Conservation (phyloP, 164 flowering plant genomes). For the Liriodendron chinense region DNA sequence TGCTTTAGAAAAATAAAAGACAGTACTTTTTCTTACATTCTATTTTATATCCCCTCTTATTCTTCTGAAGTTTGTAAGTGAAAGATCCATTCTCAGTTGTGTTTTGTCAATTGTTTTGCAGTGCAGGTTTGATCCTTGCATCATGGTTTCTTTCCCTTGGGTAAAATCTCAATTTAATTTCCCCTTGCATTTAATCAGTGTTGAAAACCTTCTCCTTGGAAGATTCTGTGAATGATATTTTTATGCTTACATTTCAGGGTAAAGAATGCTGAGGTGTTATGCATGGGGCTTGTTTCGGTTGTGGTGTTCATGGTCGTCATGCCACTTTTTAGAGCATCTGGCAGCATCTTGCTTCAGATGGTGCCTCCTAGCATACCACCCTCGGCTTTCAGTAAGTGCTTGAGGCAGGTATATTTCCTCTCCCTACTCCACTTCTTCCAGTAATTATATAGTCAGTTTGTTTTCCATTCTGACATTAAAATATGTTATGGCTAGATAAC, state of each 20-base stretch:
- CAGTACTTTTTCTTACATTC: not conserved
- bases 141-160: conserved; percentile 90
- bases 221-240: not conserved
- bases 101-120: conserved; percentile 36
- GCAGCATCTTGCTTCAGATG: conserved; percentile 85
- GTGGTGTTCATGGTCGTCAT: conserved; percentile 80
- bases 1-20: not conserved
- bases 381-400: conserved; percentile 83
- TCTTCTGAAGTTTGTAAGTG: not conserved
- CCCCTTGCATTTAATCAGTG: not conserved
- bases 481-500: conserved; percentile 40
- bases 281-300: conserved; percentile 85
- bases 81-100: conserved; percentile 19
- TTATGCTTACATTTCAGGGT: conserved; percentile 45
- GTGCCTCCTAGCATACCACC: conserved; percentile 77
- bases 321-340: conserved; percentile 81
- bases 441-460: not conserved
- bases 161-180: conserved; percentile 34
- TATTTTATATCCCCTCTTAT: not conserved
- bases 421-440: not conserved
- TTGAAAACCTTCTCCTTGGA: not conserved
- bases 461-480: not conserved
- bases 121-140: conserved; percentile 97
- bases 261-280: conserved; percentile 91
- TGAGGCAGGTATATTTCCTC: conserved; percentile 58